A percentile compares a stretch with the other conserved stretches of the same genome.
Evolutionary conservation across 2,329 filamentous ascomycete genomes (phyloP).

Genomic region (Metarhizium guizhouense): DNA sequence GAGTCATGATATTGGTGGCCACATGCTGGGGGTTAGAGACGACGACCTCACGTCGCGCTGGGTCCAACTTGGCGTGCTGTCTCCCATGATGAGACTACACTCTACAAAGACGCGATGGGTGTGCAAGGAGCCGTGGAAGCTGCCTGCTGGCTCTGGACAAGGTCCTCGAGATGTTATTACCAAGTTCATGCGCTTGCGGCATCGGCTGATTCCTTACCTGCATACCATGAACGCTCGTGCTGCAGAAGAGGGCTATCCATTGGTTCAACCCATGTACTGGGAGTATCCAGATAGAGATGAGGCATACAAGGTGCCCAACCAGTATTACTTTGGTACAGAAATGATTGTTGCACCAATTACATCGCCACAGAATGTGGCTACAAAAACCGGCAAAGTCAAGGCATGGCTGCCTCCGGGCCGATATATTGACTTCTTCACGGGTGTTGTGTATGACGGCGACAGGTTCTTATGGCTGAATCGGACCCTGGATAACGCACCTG

Average conservation of each 20-base stretch:
- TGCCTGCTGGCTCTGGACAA: conserved; percentile 26
- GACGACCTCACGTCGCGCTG: conserved; percentile 52
- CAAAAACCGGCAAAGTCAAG: conserved; percentile 36
- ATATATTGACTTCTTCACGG: conserved; percentile 50
- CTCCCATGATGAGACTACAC: conserved; percentile 52
- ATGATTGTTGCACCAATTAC: conserved; percentile 50
- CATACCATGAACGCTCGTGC: conserved; percentile 46
- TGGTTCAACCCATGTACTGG: conserved; percentile 58
- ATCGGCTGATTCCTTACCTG: conserved; percentile 51
- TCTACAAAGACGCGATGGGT: conserved; percentile 49
- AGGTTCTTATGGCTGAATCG: conserved; percentile 43
- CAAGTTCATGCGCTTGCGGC: conserved; percentile 42
- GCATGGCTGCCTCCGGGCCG: conserved; percentile 48
- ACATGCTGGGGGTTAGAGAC: conserved; percentile 45
- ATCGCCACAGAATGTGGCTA: conserved; percentile 34
- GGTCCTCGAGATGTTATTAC: conserved; percentile 38
- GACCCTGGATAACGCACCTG: conserved; percentile 37
- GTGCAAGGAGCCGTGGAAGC: conserved; percentile 52
- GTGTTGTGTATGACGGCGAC: conserved; percentile 47
- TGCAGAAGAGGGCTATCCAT: conserved; percentile 34
- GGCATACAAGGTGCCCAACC: conserved; percentile 47
- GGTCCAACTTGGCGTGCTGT: conserved; percentile 54
- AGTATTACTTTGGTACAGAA: conserved; percentile 50
- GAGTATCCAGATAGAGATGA: conserved; percentile 39
- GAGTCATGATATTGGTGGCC: conserved; percentile 61